phyloP scores from a whole-genome alignment of 768 basidiomycete species.

The Collybia sordida region DNA sequence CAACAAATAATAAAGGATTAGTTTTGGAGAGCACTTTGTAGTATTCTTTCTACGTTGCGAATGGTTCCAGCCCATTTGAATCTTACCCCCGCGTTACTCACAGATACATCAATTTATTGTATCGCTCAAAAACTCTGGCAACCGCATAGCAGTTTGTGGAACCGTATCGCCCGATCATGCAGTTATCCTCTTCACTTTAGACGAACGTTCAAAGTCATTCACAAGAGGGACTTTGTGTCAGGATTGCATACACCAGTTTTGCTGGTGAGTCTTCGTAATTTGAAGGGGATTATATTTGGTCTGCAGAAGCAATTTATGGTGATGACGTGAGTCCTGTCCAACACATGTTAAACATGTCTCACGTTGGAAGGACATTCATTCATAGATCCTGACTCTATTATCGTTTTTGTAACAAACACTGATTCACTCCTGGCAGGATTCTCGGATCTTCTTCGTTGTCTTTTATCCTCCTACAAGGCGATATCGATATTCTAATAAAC shows the following conservation, averaged over 20 bases:
- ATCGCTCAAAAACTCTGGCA: constrained; percentile 45
- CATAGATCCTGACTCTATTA: constrained; percentile 44
- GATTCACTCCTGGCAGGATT: background rate
- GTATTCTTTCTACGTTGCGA: constrained; percentile 28
- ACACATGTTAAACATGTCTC: constrained; percentile 39
- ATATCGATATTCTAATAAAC: too few species aligned
- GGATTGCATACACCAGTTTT: constrained; percentile 33
- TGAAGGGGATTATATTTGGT: background rate
- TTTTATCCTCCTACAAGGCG: too few species aligned
- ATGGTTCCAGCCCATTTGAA: background rate
- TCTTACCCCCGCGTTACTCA: constrained; percentile 34
- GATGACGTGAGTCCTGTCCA: constrained; percentile 34
- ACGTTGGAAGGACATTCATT: constrained; percentile 34
- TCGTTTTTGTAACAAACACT: constrained; percentile 25
- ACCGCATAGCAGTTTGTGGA: constrained; percentile 55
- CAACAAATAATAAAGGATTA: constrained; percentile 19
- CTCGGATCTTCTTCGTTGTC: background rate
- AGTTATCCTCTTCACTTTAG: constrained; percentile 43
- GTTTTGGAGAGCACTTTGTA: constrained; percentile 42
- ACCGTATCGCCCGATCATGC: constrained; percentile 53
- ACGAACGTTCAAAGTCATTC: constrained; percentile 34
- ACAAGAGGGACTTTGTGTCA: constrained; percentile 35
- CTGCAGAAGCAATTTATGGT: constrained; percentile 42
- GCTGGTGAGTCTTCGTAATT: constrained; percentile 23
- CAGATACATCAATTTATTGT: constrained; percentile 36